These are phyloP conservation scores for Paecilomyces niveus DNA, from an alignment of 2,329 filamentous ascomycete species.

Conservation along the genomic window DNA sequence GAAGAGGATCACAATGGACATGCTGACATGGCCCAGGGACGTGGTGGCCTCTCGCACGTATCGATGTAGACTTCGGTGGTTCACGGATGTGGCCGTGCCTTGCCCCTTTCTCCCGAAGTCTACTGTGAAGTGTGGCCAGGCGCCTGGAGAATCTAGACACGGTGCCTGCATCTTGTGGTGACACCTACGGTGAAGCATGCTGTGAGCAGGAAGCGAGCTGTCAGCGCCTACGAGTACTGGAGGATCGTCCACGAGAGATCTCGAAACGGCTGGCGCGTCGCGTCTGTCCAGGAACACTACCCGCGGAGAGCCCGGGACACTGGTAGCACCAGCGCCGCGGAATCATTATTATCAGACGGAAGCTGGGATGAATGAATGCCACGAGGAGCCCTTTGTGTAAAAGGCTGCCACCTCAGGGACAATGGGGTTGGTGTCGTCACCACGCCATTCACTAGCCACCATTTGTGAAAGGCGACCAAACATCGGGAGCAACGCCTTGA, in stretches of 20 bases:
- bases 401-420: neutral
- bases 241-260: neutral
- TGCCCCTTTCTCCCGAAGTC: neutral
- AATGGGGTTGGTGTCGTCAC: neutral
- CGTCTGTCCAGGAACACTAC: neutral
- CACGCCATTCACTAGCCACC: neutral
- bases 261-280: neutral
- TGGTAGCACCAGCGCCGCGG: neutral
- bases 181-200: neutral
- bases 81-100: neutral
- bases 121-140: neutral
- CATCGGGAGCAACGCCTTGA: neutral
- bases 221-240: neutral
- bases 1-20: neutral
- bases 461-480: neutral
- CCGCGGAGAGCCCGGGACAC: neutral
- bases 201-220: neutral
- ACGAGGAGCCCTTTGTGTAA: neutral
- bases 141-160: neutral
- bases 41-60: neutral
- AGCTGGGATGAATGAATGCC: neutral
- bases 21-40: neutral
- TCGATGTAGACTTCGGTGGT: neutral
- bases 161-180: neutral
- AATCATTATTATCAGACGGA: neutral